These are phyloP conservation scores for Rhizopogon sp. DNA, from an alignment of 768 basidiomycete genomes.

Conservation along the genomic window DNA sequence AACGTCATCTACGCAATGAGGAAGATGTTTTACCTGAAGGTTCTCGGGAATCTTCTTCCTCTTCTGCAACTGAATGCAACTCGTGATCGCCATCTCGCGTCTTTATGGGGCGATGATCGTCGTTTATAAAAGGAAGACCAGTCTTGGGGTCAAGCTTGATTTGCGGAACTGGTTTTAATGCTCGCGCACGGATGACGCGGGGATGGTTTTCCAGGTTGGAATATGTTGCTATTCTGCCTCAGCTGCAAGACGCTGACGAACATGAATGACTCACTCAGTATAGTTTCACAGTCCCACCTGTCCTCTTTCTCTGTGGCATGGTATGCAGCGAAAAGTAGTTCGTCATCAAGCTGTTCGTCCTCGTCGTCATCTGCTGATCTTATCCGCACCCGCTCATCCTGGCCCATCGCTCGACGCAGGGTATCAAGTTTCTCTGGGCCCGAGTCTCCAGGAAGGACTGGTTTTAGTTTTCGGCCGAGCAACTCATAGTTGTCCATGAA, in stretches of 20 bases:
- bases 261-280: conserved; percentile 62
- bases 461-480: conserved; percentile 81
- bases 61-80: conserved; percentile 19
- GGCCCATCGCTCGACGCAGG: conserved; percentile 73
- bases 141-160: conserved; percentile 73
- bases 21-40: not conserved
- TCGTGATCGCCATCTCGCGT: conserved; percentile 3
- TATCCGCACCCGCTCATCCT: conserved; percentile 51
- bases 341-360: conserved; percentile 42
- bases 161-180: conserved; percentile 48
- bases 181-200: conserved; percentile 69
- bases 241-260: conserved; percentile 1
- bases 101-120: conserved; percentile 9
- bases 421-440: conserved; percentile 77
- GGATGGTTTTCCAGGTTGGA: conserved; percentile 99
- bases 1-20: not conserved
- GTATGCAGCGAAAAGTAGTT: conserved; percentile 35
- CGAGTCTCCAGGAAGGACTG: conserved; percentile 65
- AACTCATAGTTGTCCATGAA: conserved; percentile 92
- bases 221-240: conserved; percentile 68
- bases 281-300: conserved; percentile 95
- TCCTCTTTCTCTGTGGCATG: conserved; percentile 52
- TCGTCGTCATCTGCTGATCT: conserved; percentile 40
- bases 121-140: conserved; percentile 60
- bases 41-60: conserved; percentile 15